A percentile compares a stretch with the other conserved stretches of the same genome.
These are phyloP conservation scores for Funneliformis caledonium DNA, from an alignment of 371 early-diverging fungal genomes.

Conservation along the genomic window DNA sequence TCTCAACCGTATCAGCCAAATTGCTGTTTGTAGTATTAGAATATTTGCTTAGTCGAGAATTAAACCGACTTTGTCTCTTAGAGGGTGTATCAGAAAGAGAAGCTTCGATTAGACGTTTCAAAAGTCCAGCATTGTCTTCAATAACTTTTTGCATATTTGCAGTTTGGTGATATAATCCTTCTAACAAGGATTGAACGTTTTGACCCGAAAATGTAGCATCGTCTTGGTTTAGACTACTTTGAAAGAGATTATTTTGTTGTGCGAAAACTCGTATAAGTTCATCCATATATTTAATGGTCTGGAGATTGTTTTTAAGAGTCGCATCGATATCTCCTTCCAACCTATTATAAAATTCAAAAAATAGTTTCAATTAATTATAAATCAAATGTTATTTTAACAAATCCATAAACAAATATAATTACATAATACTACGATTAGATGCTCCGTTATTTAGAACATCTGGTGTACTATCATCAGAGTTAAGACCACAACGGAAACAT, in stretches of 20 bases:
- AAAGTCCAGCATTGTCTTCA: neutral
- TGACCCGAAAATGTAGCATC: neutral
- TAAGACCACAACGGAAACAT: conserved; percentile 3
- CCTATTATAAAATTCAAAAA: neutral
- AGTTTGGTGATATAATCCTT: conserved; percentile 22
- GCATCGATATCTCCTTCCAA: conserved; percentile 18
- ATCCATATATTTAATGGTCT: conserved; percentile 23
- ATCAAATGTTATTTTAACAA: neutral
- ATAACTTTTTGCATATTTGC: conserved; percentile 13
- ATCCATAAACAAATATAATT: neutral
- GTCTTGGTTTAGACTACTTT: neutral
- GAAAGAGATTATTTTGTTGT: conserved; percentile 23
- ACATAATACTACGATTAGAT: conserved; percentile 17
- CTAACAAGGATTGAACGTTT: conserved; percentile 7
- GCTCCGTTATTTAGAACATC: neutral
- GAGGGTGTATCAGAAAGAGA: conserved; percentile 8
- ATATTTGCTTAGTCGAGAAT: neutral
- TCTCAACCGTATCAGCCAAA: neutral
- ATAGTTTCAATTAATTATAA: neutral
- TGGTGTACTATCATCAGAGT: neutral
- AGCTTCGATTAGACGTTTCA: neutral
- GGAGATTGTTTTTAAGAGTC: conserved; percentile 10
- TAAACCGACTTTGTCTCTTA: conserved; percentile 4
- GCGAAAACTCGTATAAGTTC: conserved; percentile 14
- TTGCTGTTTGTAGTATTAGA: neutral